Evolutionary conservation across 805 yeast genomes (phyloP).

Genomic region (Starmerella potacharoeniae): DNA sequence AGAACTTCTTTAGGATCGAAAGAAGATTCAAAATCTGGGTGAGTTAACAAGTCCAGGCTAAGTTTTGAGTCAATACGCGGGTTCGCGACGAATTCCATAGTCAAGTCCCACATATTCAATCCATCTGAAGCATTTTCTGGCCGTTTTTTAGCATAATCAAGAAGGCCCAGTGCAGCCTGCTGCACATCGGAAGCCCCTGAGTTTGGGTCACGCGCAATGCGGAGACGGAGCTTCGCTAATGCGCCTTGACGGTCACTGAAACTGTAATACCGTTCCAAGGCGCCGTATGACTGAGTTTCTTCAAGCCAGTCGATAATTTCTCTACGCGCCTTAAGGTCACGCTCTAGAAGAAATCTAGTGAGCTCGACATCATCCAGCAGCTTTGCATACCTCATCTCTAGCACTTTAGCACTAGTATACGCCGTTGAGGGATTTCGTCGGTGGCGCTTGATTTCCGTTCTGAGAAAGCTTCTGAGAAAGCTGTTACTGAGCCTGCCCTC

Average conservation of each 20-base stretch:
- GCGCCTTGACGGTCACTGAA: constrained; percentile 1
- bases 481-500: background rate
- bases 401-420: background rate
- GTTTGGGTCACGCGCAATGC: constrained; percentile 1
- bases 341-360: constrained; percentile 12
- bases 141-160: constrained; percentile 12
- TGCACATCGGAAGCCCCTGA: constrained; percentile 14
- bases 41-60: constrained; percentile 29
- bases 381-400: constrained; percentile 10
- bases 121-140: background rate
- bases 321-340: constrained; percentile 3
- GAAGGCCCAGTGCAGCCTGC: constrained; percentile 24
- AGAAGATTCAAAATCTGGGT: constrained; percentile 17
- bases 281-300: constrained; percentile 1
- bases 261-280: constrained; percentile 16
- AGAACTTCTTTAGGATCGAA: constrained; percentile 26
- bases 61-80: constrained; percentile 21
- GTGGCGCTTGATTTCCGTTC: constrained; percentile 6
- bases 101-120: constrained; percentile 26
- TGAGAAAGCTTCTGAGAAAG: constrained; percentile 10
- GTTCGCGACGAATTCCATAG: constrained; percentile 15
- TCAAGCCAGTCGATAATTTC: constrained; percentile 8
- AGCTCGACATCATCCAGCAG: constrained; percentile 7
- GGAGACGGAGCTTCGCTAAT: constrained; percentile 23
- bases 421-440: constrained; percentile 4